These are phyloP conservation scores for Chrysanthemum lavandulifolium DNA, from an alignment of 129 eudicot genomes.

Conservation along the genomic window DNA sequence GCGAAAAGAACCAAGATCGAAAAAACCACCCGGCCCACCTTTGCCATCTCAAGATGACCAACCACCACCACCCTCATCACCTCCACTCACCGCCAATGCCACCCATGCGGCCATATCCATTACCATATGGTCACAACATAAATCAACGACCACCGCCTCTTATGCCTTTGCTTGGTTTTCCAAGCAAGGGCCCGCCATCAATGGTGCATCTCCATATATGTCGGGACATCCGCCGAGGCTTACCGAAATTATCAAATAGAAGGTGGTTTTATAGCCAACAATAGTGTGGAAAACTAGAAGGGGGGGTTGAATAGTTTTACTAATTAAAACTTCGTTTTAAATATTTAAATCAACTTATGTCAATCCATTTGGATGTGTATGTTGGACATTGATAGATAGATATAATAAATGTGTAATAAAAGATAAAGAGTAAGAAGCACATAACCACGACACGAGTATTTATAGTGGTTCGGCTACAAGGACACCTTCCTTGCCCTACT, in stretches of 20 bases:
- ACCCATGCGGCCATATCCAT: constrained; percentile 66
- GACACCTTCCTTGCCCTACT: too few species aligned
- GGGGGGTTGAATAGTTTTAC: too few species aligned
- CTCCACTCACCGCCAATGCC: too few species aligned
- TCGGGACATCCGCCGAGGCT: constrained; percentile 38
- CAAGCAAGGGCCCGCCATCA: constrained; percentile 36
- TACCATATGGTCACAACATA: constrained; percentile 44
- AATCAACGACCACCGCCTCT: constrained; percentile 52
- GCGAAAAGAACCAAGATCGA: constrained; percentile 55
- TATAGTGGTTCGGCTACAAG: too few species aligned
- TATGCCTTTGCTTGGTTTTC: constrained; percentile 39
- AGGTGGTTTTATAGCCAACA: constrained; percentile 67
- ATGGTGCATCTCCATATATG: constrained; percentile 45
- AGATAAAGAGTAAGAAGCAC: too few species aligned
- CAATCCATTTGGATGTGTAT: too few species aligned
- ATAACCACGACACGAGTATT: too few species aligned
- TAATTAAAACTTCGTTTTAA: too few species aligned
- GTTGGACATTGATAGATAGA: too few species aligned
- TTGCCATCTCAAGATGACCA: constrained; percentile 39
- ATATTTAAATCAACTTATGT: too few species aligned
- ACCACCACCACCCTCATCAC: constrained; percentile 72
- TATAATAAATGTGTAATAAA: too few species aligned
- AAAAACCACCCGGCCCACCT: constrained; percentile 45
- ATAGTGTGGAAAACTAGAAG: neutral
- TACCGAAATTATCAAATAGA: constrained; percentile 73